Evolutionary conservation across 2,329 filamentous ascomycete species (phyloP).

Genomic region (Dendryphion nanum): DNA sequence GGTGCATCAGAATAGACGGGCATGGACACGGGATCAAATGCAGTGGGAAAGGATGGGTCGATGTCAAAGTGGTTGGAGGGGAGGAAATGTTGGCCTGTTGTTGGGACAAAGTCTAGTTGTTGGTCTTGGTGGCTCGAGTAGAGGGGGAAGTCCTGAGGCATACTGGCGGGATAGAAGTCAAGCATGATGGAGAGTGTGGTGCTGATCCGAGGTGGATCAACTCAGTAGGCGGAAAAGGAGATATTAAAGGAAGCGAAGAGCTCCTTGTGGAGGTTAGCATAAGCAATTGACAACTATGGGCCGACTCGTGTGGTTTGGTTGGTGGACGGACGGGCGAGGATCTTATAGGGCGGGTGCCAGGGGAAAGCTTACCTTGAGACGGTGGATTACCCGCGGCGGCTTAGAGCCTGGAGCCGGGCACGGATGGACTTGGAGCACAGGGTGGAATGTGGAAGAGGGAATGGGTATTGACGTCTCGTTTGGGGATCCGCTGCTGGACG

Average conservation of each 20-base stretch:
- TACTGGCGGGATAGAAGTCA: constrained; percentile 33
- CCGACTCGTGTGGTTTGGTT: constrained; percentile 11
- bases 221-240: background rate
- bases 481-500: constrained; percentile 25
- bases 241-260: background rate
- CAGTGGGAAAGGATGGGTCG: constrained; percentile 36
- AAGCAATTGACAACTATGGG: constrained; percentile 16
- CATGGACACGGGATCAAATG: constrained; percentile 29
- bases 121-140: constrained; percentile 34
- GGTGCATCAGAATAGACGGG: constrained; percentile 30
- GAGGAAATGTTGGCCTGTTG: constrained; percentile 27
- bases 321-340: constrained; percentile 14
- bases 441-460: constrained; percentile 17
- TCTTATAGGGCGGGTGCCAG: constrained; percentile 21
- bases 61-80: constrained; percentile 27
- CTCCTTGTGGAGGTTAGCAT: constrained; percentile 25
- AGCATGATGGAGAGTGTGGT: constrained; percentile 27
- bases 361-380: constrained; percentile 35
- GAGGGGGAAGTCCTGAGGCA: constrained; percentile 40
- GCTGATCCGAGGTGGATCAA: no score
- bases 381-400: constrained; percentile 19
- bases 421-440: constrained; percentile 26
- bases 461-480: constrained; percentile 7
- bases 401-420: constrained; percentile 23
- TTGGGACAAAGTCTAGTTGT: constrained; percentile 31